Percentiles rank a stretch among this genome's conserved stretches.
phyloP scores from a whole-genome alignment of 192 early-diverging fungal genomes.

The Coemansia sp. region DNA sequence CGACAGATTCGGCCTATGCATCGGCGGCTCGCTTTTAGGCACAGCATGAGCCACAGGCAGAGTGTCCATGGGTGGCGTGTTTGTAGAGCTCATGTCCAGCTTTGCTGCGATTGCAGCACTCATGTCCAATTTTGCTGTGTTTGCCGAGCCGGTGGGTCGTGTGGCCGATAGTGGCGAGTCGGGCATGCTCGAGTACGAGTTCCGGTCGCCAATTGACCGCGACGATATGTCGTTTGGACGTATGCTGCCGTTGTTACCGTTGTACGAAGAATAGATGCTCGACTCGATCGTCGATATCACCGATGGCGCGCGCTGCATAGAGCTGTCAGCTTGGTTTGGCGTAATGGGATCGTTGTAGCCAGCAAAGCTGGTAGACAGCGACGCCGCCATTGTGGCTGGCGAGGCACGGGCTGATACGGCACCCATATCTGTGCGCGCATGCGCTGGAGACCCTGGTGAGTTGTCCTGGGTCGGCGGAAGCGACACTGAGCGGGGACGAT shows the following conservation, averaged over 20 bases:
- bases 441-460: not conserved
- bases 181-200: slow-evolving; percentile 46
- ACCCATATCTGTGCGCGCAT: too few species aligned
- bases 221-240: slow-evolving; percentile 25
- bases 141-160: not conserved
- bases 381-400: slow-evolving; percentile 34
- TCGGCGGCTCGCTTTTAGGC: slow-evolving; percentile 1
- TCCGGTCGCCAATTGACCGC: slow-evolving; percentile 33
- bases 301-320: slow-evolving; percentile 30
- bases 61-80: slow-evolving; percentile 11
- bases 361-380: slow-evolving; percentile 51
- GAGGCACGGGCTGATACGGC: slow-evolving; percentile 7
- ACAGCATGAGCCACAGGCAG: not conserved
- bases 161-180: slow-evolving; percentile 26
- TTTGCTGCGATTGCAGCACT: not conserved
- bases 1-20: slow-evolving; percentile 6
- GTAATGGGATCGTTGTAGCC: slow-evolving; percentile 26
- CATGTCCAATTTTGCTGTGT: not conserved
- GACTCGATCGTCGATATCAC: slow-evolving; percentile 55
- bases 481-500: slow-evolving; percentile 31
- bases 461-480: slow-evolving; percentile 19
- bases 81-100: not conserved
- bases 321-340: slow-evolving; percentile 24
- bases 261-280: slow-evolving; percentile 46
- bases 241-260: slow-evolving; percentile 19